A percentile compares a stretch with the other conserved stretches of the same genome.
These are phyloP conservation scores for Priceomyces medius DNA, from an alignment of 805 yeast species.

Conservation along the genomic window DNA sequence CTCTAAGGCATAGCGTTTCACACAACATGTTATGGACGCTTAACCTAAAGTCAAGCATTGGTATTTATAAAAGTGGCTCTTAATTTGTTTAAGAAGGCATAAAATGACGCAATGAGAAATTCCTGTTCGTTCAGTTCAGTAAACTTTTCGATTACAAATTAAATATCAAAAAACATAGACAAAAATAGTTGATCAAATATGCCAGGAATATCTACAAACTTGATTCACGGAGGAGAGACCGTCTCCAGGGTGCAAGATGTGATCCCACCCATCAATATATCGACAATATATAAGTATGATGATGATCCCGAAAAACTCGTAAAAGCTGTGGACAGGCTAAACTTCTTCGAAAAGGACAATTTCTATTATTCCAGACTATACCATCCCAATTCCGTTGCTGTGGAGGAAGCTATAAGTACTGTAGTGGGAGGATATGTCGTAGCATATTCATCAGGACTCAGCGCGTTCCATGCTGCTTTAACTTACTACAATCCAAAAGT, in stretches of 20 bases:
- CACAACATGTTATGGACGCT: no score
- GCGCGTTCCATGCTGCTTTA: conserved; percentile 78
- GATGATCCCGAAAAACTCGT: conserved; percentile 55
- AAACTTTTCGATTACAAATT: no score
- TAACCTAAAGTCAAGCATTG: no score
- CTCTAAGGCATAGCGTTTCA: no score
- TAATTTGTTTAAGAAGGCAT: no score
- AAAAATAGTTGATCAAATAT: conserved; percentile 21
- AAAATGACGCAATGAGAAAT: no score
- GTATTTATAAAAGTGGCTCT: no score
- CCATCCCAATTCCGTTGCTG: conserved; percentile 69
- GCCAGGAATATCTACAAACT: conserved; percentile 51
- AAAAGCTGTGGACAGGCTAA: conserved; percentile 33
- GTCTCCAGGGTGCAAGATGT: conserved; percentile 60
- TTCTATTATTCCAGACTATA: conserved; percentile 63
- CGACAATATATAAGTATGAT: conserved; percentile 75
- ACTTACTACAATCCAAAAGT: conserved; percentile 69
- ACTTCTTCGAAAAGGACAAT: conserved; percentile 7
- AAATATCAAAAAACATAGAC: neutral
- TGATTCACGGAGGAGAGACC: conserved; percentile 73
- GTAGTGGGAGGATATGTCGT: conserved; percentile 66
- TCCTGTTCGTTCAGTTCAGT: no score
- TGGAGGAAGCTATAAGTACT: conserved; percentile 62
- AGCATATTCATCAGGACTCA: conserved; percentile 72
- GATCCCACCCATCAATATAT: conserved; percentile 76